Base-by-base conservation (phyloP, 2,329 filamentous ascomycete species). In the Chaetoscypha palmicola region DNA sequence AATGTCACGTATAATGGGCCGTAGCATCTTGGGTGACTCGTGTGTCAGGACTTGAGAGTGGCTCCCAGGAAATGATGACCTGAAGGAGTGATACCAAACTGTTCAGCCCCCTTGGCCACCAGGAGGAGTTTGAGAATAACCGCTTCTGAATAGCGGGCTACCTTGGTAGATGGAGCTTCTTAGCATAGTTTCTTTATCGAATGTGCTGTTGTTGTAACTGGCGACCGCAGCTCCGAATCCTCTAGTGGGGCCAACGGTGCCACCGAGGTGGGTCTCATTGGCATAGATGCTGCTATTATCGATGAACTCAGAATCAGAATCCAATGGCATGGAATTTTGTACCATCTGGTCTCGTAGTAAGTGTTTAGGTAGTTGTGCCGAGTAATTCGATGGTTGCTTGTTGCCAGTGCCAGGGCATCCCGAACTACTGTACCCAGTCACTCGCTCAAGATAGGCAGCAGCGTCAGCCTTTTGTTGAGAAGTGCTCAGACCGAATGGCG, bases 201-300 rank as follows among this genome's bases (percentile, higher is more conserved):
- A 24, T 19, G 53, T 59, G 16, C 47, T 54, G 26, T 55, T 53
- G 21, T 58, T 52, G 3, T 46, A 51, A 46, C 38, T 42, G 16
- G 38, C 16, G 32, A 31, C 23, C 26, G 47, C 44, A 26, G 33
- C 7, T 21, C 12, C 40, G 34, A 24, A n/a, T n/a, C n/a, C n/a
- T n/a, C n/a, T n/a, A n/a, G n/a, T n/a, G n/a, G n/a, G n/a, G n/a
- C n/a, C n/a, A n/a, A n/a, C n/a, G n/a, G n/a, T n/a, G n/a, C n/a
- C n/a, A n/a, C n/a, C n/a, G n/a, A n/a, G n/a, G n/a, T n/a, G n/a
- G n/a, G n/a, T n/a, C n/a, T n/a, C 73, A 24, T 72, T 68, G 31
- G 66, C 67, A 45, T 72, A 74, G 17, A 77, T 52, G 49, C 71
- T 75, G 56, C 72, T 76, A 1, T 65, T 61, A 43, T 74, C 64